Evolutionary conservation across 2,329 filamentous ascomycete species (phyloP).

Genomic region (Penicillium sp.): DNA sequence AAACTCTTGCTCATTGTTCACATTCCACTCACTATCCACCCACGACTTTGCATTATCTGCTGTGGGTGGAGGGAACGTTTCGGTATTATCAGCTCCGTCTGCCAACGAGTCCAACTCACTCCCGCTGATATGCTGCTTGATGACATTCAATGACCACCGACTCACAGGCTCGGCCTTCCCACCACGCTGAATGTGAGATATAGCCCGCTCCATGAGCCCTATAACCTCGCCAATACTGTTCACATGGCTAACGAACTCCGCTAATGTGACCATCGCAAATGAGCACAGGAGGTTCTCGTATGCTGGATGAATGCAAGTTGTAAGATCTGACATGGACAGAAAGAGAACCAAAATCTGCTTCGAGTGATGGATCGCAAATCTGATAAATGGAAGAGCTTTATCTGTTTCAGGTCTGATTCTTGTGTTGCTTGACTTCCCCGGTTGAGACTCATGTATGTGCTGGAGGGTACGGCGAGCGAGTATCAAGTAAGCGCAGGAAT

Average conservation of each 20-base stretch:
- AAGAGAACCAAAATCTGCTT: constrained; percentile 5
- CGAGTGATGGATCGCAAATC: constrained; percentile 7
- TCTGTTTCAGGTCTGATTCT: not conserved
- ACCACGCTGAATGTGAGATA: constrained; percentile 19
- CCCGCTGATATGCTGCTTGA: constrained; percentile 11
- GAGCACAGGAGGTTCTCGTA: constrained; percentile 16
- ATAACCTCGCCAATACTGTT: not conserved
- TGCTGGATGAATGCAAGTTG: constrained; percentile 13
- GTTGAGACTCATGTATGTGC: constrained; percentile 3
- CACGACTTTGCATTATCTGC: not conserved
- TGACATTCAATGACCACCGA: constrained; percentile 17
- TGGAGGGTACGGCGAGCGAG: constrained; percentile 11
- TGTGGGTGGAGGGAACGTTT: not conserved
- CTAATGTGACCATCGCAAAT: constrained; percentile 16
- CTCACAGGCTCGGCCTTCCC: constrained; percentile 18
- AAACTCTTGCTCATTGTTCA: constrained; percentile 15
- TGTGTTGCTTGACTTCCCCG: not conserved
- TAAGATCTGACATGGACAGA: constrained; percentile 14
- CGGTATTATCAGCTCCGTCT: not conserved
- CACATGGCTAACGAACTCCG: constrained; percentile 9
- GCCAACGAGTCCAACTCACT: not conserved
- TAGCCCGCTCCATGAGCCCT: constrained; percentile 8
- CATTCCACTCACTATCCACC: constrained; percentile 7
- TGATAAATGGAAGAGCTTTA: not conserved
- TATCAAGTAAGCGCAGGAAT: constrained; percentile 15